Percentiles rank a stretch among this genome's conserved stretches.
Evolutionary conservation across 495 filamentous ascomycete species (phyloP).

Genomic region (Cudoniella acicularis): DNA sequence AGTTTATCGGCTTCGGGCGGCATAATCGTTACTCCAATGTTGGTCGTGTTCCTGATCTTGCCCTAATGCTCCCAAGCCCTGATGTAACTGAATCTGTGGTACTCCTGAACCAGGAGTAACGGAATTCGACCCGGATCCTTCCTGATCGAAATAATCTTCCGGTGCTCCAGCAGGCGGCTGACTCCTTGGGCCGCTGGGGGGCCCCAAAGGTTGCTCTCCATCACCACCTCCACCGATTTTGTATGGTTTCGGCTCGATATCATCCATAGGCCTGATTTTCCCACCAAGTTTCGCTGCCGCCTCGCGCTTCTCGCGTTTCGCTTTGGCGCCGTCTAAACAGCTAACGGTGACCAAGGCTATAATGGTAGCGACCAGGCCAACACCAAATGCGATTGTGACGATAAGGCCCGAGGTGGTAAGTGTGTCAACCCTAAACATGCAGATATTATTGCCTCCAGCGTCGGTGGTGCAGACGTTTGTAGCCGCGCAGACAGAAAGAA

Average conservation of each 20-base stretch:
- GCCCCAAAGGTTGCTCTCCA: background rate
- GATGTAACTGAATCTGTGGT: slow-evolving; percentile 4
- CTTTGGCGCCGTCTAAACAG: background rate
- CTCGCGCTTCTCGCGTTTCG: background rate
- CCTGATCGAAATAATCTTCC: background rate
- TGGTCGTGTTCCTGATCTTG: background rate
- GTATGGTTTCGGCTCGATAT: background rate
- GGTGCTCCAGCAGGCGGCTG: background rate
- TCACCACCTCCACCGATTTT: background rate
- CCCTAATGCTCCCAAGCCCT: background rate
- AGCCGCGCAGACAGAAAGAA: slow-evolving; percentile 36
- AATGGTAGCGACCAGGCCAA: slow-evolving; percentile 27
- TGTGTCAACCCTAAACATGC: slow-evolving; percentile 38
- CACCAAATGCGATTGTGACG: slow-evolving; percentile 39
- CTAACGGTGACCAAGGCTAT: slow-evolving; percentile 36
- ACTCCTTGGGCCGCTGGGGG: background rate
- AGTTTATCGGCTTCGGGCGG: background rate
- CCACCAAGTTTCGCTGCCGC: background rate
- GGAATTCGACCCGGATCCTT: background rate
- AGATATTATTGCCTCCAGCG: slow-evolving; percentile 30
- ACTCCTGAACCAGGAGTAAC: background rate
- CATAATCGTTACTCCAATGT: slow-evolving; percentile 1
- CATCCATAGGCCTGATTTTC: background rate
- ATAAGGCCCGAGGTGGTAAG: slow-evolving; percentile 36
- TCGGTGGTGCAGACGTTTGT: slow-evolving; percentile 40